These are phyloP conservation scores for Lasiodiplodia sp. DNA, from an alignment of 2,329 filamentous ascomycete genomes.

Conservation along the genomic window DNA sequence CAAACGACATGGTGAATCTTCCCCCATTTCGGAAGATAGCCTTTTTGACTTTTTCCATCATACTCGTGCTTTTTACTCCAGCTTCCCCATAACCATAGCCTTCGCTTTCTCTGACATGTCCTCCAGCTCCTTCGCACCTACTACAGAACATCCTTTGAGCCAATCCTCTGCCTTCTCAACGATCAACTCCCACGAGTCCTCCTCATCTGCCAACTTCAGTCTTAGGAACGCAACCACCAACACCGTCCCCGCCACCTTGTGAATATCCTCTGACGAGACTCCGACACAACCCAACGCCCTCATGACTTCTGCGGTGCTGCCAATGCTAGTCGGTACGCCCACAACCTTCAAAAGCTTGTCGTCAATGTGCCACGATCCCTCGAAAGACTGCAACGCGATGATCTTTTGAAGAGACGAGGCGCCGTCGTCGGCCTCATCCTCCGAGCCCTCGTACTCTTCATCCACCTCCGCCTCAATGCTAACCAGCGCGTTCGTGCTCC, in stretches of 20 bases:
- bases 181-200: constrained; percentile 70
- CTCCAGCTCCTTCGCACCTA: constrained; percentile 4
- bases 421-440: background rate
- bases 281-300: constrained; percentile 21
- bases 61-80: background rate
- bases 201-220: constrained; percentile 50
- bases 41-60: background rate
- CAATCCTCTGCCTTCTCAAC: constrained; percentile 66
- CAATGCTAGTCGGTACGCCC: constrained; percentile 16
- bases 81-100: background rate
- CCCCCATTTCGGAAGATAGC: background rate
- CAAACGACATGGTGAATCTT: background rate
- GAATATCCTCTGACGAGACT: constrained; percentile 27
- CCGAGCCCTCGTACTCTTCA: background rate
- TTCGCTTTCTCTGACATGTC: constrained; percentile 15
- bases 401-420: constrained; percentile 51
- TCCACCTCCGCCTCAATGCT: background rate
- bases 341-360: constrained; percentile 32
- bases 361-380: constrained; percentile 57
- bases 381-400: constrained; percentile 63
- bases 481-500: background rate
- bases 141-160: constrained; percentile 46
- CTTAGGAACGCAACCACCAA: constrained; percentile 61
- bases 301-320: too few species aligned
- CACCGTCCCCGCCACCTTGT: constrained; percentile 45